phyloP scores from a whole-genome alignment of 331 rosid genomes.

The Dryas integrifolia region DNA sequence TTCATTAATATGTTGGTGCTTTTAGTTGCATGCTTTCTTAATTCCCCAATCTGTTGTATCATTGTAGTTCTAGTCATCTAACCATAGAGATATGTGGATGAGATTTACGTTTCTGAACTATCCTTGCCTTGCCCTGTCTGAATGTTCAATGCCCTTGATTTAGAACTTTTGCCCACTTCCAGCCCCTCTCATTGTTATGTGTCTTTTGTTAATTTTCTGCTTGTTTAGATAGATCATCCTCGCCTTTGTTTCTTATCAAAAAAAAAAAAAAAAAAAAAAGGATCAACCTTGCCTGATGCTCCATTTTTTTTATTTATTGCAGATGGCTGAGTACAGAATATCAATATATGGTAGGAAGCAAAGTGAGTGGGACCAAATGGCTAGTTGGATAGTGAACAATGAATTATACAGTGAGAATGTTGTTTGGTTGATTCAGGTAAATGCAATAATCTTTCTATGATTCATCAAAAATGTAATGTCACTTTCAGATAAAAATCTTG shows the following conservation, averaged over 20 bases:
- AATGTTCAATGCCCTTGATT: conserved; percentile 21
- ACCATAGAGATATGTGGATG: not conserved
- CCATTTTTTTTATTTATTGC: conserved; percentile 30
- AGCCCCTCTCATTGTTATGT: not conserved
- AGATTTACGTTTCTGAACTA: not conserved
- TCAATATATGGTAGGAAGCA: conserved; percentile 99
- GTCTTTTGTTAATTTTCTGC: not conserved
- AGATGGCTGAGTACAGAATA: conserved; percentile 98
- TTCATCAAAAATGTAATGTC: not conserved
- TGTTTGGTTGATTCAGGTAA: conserved; percentile 99
- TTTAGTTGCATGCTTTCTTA: not conserved
- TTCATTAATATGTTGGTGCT: too few relatives aligned
- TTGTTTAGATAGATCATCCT: conserved; percentile 5
- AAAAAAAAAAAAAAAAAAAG: too few relatives aligned
- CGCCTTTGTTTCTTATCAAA: not conserved
- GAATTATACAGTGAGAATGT: conserved; percentile 90
- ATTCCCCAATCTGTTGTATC: not conserved
- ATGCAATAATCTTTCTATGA: conserved; percentile 5
- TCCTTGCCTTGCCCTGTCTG: conserved; percentile 4
- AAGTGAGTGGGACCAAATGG: conserved; percentile 99
- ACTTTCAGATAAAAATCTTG: not conserved
- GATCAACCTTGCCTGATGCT: conserved; percentile 5
- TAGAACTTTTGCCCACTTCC: conserved; percentile 2
- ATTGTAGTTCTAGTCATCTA: not conserved
- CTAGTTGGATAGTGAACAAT: conserved; percentile 98